These are phyloP conservation scores for Triglochin maritima DNA, from an alignment of 106 monocot genomes.

Conservation along the genomic window DNA sequence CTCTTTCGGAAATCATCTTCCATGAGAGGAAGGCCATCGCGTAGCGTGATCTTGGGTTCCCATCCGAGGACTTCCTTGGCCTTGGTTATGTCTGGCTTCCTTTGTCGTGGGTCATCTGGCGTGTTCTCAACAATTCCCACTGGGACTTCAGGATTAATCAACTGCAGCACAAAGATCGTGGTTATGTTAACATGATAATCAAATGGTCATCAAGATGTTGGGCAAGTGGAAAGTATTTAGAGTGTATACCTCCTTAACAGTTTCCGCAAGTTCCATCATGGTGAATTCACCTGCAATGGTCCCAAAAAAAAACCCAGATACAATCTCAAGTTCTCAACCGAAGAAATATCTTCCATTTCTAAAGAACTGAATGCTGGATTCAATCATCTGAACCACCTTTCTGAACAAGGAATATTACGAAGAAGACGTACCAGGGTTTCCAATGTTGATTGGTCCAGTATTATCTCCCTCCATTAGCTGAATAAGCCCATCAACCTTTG, in stretches of 20 bases:
- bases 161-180: constrained; percentile 53
- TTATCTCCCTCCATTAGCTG: constrained; percentile 84
- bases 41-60: constrained; percentile 61
- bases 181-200: too few species aligned
- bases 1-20: constrained; percentile 66
- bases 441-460: constrained; percentile 84
- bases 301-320: background rate
- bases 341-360: too few species aligned
- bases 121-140: constrained; percentile 70
- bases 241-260: background rate
- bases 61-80: constrained; percentile 70
- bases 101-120: constrained; percentile 69
- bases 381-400: background rate
- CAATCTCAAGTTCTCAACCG: background rate
- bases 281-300: constrained; percentile 44
- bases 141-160: constrained; percentile 47
- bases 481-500: constrained; percentile 31
- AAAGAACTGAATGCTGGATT: too few species aligned
- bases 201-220: background rate
- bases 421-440: constrained; percentile 85
- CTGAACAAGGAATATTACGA: constrained; percentile 59
- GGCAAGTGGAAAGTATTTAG: background rate
- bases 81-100: constrained; percentile 65
- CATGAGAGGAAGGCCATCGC: constrained; percentile 72
- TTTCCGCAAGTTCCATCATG: constrained; percentile 63